Evolutionary conservation across 1,284 basidiomycete species (phyloP).

Genomic region (Pseudozyma pruni): DNA sequence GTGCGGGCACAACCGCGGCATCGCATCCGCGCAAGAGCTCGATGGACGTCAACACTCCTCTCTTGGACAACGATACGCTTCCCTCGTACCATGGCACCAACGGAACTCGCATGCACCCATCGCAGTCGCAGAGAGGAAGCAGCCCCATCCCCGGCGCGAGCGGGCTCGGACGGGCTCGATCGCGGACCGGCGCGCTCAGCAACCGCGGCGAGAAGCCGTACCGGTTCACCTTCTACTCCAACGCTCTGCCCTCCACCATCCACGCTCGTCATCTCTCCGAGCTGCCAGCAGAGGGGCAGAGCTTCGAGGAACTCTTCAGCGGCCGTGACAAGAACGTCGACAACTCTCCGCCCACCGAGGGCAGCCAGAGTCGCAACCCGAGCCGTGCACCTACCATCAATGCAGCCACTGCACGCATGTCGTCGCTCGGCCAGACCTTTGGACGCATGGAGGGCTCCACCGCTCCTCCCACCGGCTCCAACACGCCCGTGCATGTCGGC

Average conservation of each 20-base stretch:
- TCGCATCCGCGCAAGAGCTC: constrained; percentile 11
- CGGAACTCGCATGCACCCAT: constrained; percentile 21
- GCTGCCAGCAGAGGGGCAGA: constrained; percentile 90
- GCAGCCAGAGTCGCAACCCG: constrained; percentile 41
- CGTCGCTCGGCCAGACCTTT: constrained; percentile 29
- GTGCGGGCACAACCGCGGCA: constrained; percentile 6
- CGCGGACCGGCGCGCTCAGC: constrained; percentile 38
- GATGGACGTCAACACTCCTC: constrained; percentile 66
- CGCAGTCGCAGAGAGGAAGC: constrained; percentile 25
- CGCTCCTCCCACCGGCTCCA: constrained; percentile 55
- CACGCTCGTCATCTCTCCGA: constrained; percentile 93
- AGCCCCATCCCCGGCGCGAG: constrained; percentile 11
- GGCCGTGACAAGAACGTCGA: constrained; percentile 69
- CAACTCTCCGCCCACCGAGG: constrained; percentile 37
- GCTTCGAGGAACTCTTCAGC: constrained; percentile 88
- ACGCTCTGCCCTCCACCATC: constrained; percentile 89
- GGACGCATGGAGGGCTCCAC: constrained; percentile 58
- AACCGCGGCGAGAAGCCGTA: constrained; percentile 76
- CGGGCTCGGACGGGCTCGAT: constrained; percentile 21
- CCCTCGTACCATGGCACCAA: constrained; percentile 64
- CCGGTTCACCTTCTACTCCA: constrained; percentile 98
- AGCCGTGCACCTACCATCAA: constrained; percentile 51
- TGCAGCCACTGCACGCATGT: constrained; percentile 37
- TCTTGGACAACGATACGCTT: constrained; percentile 67
- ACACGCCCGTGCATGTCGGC: constrained; percentile 45